Evolutionary conservation across 1,139 yeast species (phyloP), one percentile per base, ranked within the genome.

Genomic region (Scheffersomyces segobiensis): DNA sequence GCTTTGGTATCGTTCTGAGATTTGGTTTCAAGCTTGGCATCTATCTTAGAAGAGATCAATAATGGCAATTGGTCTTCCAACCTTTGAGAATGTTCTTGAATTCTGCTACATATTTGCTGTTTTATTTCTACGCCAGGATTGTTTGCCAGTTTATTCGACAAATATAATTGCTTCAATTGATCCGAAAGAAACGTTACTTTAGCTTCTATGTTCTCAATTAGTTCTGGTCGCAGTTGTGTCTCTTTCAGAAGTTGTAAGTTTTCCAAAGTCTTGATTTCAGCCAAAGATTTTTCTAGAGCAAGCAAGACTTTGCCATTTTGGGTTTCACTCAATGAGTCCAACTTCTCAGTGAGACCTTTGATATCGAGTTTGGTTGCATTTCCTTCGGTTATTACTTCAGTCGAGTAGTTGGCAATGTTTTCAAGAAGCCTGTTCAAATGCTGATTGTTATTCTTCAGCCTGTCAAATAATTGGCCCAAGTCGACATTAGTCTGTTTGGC

Each of bases 381-480:
- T 1, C 79, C 79, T 54, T 76, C 79, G 2, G 78, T 75, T 18
- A 74, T 67, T 3, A 76, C 78, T 53, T 76, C 79, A 39, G 70
- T 68, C 2, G 79, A 71, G 64, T 77, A 75, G 22, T 67, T 66
- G 22, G 78, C 74, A 24, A 78, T 70, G 54, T 73, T 74, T 26
- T 59, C 70, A 20, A 79, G 70, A 50, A 79, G 65, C 60, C 71
- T 73, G 59, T 72, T 77, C 66, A 79, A 73, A 61, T 76, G 67
- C 57, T 71, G 75, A 65, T 79, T 79, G 62, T 79, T 79, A 61
- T 76, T 78, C 62, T 75, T 79, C 75, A 76, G 80, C 52, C 83
- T 63, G 53, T 77, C 81, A 21, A 71, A 72, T 54, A 79, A 68
- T 60, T 79, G 80, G 2, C 70, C 75, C 57, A 79, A 65, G 61